Evolutionary conservation across 768 basidiomycete species (phyloP), one percentile per base, ranked within the genome.

Genomic region (Lanmaoa pseudosensibilis): DNA sequence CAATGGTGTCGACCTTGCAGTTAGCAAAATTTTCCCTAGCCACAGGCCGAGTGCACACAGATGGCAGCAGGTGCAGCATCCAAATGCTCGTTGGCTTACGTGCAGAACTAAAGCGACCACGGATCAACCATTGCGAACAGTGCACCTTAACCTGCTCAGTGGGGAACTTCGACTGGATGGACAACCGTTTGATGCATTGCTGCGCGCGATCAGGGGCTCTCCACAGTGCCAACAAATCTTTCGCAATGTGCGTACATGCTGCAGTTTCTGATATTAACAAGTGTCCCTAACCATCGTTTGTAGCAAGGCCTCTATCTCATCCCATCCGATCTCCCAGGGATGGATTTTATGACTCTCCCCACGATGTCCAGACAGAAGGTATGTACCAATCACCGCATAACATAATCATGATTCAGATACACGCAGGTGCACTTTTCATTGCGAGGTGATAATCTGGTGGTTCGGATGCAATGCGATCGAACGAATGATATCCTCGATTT

Each of bases 91-190:
- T 34, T 68, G 66, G 66, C 19, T 68, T 21, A 43, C 44, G 6
- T 50, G 55, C 10, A 18, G 36, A 13, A 64, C 62, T 2, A 15
- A 50, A 2, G 30, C 2, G 4, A 34, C 30, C 1, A 9, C 0
- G 8, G 33, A 27, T 12, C 52, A 52, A 36, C 46, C 30, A 19
- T 61, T 21, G 7, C 40, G 23, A 23, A 41, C 11, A 4, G 40
- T 41, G 19, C 40, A 41, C 11, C 7, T 41, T 10, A 61, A 69
- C 36, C 6, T 69, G 15, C 50, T 63, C 0, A 52, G 58, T 30
- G 68, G 65, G 4, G 32, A 46, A 3, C 55, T 69, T 25, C 55
- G 55, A 25, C 51, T 67, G 19, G 56, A 67, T 11, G 63, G 68
- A 6, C 60, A 56, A 38, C 50, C 45, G 1, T n/a, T 65, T 4